These are phyloP conservation scores for Earliella scabrosa DNA, from an alignment of 1,284 basidiomycete species.

Conservation along the genomic window DNA sequence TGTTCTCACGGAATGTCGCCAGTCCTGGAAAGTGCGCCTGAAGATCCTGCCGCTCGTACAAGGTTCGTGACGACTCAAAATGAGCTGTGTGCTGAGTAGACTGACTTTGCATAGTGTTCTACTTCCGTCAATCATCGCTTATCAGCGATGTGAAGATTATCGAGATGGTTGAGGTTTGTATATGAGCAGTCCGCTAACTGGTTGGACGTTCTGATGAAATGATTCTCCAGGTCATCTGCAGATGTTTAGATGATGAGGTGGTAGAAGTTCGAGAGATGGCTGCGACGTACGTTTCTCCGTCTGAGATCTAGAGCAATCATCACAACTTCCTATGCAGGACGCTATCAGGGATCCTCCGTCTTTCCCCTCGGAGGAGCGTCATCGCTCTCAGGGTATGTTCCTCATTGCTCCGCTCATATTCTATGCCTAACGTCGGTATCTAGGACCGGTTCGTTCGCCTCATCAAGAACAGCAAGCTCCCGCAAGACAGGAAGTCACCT, in stretches of 20 bases:
- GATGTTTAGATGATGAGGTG: constrained; percentile 74
- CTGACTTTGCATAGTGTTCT: constrained; percentile 55
- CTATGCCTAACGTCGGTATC: background rate
- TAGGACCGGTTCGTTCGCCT: constrained; percentile 73
- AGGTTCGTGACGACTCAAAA: constrained; percentile 42
- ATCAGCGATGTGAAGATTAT: constrained; percentile 66
- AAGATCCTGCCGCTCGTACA: constrained; percentile 81
- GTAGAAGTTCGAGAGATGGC: constrained; percentile 81
- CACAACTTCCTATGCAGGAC: constrained; percentile 49
- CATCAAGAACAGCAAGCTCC: constrained; percentile 62
- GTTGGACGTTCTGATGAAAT: no score
- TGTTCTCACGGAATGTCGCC: background rate
- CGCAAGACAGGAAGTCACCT: constrained; percentile 54
- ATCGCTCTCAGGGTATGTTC: constrained; percentile 62
- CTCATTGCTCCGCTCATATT: background rate
- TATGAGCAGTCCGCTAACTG: no score
- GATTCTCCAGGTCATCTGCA: constrained; percentile 62
- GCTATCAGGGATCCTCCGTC: constrained; percentile 78
- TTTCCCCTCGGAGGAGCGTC: constrained; percentile 79
- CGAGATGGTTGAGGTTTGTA: constrained; percentile 65
- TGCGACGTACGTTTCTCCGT: constrained; percentile 54
- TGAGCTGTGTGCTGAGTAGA: background rate
- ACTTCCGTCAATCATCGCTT: constrained; percentile 72
- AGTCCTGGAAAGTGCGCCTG: constrained; percentile 77
- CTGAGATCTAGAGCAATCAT: background rate